Percentiles rank a stretch among this genome's conserved stretches.
These are phyloP conservation scores for Lophiostoma macrostomum DNA, from an alignment of 495 filamentous ascomycete genomes.

Conservation along the genomic window DNA sequence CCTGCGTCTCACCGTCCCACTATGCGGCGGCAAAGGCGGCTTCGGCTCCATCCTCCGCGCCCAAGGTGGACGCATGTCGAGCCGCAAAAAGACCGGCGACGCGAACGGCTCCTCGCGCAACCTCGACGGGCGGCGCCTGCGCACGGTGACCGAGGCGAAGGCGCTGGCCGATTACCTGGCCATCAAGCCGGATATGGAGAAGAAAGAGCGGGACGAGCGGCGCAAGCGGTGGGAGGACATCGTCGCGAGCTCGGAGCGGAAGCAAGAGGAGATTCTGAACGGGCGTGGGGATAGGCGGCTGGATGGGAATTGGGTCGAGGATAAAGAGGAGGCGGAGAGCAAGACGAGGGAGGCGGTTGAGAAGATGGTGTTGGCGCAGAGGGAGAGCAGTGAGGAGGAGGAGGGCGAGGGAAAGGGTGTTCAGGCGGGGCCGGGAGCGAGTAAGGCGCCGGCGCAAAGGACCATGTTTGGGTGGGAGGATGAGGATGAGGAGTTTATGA, in stretches of 20 bases:
- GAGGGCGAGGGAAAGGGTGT: conserved; percentile 11
- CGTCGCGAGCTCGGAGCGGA: conserved; percentile 74
- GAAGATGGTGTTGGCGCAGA: conserved; percentile 35
- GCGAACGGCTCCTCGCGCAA: conserved; percentile 87
- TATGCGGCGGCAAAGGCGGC: conserved; percentile 92
- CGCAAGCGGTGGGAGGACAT: conserved; percentile 78
- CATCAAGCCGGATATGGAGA: conserved; percentile 94
- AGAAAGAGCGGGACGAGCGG: conserved; percentile 81
- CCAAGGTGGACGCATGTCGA: conserved; percentile 95
- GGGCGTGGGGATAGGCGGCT: conserved; percentile 64
- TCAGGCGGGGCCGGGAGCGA: conserved; percentile 1
- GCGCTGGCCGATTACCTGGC: conserved; percentile 91
- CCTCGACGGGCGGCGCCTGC: conserved; percentile 83
- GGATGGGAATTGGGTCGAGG: conserved; percentile 87
- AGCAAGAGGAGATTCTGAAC: conserved; percentile 71
- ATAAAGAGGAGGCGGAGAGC: conserved; percentile 80
- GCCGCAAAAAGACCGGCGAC: conserved; percentile 83
- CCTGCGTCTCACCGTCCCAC: conserved; percentile 68
- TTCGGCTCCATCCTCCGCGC: conserved; percentile 97
- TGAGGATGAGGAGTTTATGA: conserved; percentile 35
- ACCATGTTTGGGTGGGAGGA: conserved; percentile 37
- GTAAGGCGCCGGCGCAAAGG: conserved; percentile 15
- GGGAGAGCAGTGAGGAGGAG: conserved; percentile 18
- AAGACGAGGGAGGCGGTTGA: conserved; percentile 79
- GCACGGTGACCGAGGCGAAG: conserved; percentile 93